These are phyloP conservation scores for Metarhizium guizhouense DNA, from an alignment of 2,329 filamentous ascomycete genomes.

Conservation along the genomic window DNA sequence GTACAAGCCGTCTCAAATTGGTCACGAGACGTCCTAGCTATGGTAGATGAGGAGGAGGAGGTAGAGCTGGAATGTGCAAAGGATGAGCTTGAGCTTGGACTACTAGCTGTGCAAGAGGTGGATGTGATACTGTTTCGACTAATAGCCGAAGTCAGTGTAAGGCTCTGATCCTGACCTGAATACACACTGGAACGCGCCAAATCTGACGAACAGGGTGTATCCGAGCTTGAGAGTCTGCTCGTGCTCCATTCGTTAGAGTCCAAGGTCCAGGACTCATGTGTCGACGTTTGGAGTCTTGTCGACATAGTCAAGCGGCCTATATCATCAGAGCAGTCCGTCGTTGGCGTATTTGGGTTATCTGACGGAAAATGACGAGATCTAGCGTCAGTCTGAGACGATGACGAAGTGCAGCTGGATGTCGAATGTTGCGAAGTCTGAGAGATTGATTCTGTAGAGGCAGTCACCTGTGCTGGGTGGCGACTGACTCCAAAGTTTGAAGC, in stretches of 20 bases:
- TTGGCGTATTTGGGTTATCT: background rate
- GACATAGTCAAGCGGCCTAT: background rate
- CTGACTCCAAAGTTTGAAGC: background rate
- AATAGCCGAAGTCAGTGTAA: background rate
- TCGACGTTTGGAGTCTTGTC: background rate
- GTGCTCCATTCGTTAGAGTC: background rate
- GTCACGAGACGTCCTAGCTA: background rate
- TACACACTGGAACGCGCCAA: background rate
- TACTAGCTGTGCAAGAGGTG: conserved; percentile 1
- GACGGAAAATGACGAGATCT: background rate
- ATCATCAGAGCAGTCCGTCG: background rate
- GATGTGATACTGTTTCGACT: background rate
- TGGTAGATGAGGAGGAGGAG: background rate
- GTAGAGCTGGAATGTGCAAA: background rate
- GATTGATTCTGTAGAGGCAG: background rate
- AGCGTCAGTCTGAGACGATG: background rate
- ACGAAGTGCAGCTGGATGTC: background rate
- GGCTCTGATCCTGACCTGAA: background rate
- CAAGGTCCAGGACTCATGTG: background rate
- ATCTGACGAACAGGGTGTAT: background rate
- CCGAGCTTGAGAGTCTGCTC: background rate
- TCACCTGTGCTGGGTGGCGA: background rate
- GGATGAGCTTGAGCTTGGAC: background rate
- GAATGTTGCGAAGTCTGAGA: background rate
- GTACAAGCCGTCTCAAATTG: background rate